Evolutionary conservation across 345 rosid species (phyloP).

Genomic region (Heritiera littoralis): DNA sequence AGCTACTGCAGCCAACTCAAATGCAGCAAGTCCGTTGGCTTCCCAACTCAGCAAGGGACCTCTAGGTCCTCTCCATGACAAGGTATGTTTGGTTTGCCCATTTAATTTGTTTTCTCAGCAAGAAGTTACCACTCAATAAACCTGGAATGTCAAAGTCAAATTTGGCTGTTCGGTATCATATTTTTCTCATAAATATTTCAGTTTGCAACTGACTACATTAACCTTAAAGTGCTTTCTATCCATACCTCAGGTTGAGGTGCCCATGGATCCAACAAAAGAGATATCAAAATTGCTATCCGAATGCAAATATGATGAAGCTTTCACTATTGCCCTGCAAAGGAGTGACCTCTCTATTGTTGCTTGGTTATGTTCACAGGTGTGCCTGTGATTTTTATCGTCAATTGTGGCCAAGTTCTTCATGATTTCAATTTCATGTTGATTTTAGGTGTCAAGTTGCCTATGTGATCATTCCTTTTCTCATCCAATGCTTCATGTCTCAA

Average conservation of each 20-base stretch:
- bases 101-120: neutral
- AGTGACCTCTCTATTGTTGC: slow-evolving; percentile 79
- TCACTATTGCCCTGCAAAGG: slow-evolving; percentile 70
- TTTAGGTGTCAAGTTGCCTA: neutral
- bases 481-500: neutral
- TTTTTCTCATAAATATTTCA: neutral
- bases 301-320: slow-evolving; percentile 77
- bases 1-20: slow-evolving; percentile 64
- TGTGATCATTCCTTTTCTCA: neutral
- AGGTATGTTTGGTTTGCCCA: slow-evolving; percentile 39
- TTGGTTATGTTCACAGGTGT: slow-evolving; percentile 92
- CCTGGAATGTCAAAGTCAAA: neutral
- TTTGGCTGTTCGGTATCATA: neutral
- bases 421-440: neutral
- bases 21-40: slow-evolving; percentile 49
- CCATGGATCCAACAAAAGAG: slow-evolving; percentile 75
- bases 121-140: neutral
- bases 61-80: slow-evolving; percentile 57
- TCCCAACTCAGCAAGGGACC: slow-evolving; percentile 70
- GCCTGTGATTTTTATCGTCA: neutral
- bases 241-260: slow-evolving; percentile 56
- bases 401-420: neutral
- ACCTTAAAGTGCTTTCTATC: slow-evolving; percentile 9
- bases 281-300: slow-evolving; percentile 66
- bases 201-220: neutral